Evolutionary conservation across 139 green algal genomes (phyloP), one percentile per base, ranked within the genome.

Genomic region (Auxenochlorella pyrenoidosa): DNA sequence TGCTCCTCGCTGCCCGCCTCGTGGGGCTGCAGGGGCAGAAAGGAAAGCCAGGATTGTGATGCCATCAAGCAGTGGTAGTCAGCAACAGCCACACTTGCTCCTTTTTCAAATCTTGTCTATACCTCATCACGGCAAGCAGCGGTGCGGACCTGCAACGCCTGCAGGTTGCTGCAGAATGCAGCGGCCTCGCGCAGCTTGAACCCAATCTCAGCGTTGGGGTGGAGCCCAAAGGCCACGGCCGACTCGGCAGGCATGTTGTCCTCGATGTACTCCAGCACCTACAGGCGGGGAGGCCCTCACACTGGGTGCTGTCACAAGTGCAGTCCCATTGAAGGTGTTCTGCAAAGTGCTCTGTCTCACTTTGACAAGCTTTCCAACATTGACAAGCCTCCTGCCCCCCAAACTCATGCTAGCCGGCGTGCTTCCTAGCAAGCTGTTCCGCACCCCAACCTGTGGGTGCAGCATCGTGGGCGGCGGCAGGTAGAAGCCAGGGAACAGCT

Each of bases 141-240:
- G 41, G 1, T 10, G 6, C 82, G 10, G 15, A 90, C 91, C 88
- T 76, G 68, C 41, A 82, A 26, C 82, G 91, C 87, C 76, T 95
- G 88, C 71, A 98, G 71, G 54, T 84, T 92, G 68, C 81, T 92
- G 88, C 95, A 97, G 91, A 98, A 97, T 68, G 75, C 54, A 1
- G 40, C 84, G 34, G 93, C 95, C 92, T 98, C 96, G 36, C 94
- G 93, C 77, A 98, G 94, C 88, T 96, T 96, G 94, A 97, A 98
- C 30, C 96, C 96, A 41, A 98, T 96, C 90, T 98, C 96, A 5
- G 96, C 96, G 85, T 98, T 99, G 76, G 96, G 93, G 91, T 98
- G 96, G 90, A 99, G 88, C 2, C 96, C 96, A 86, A 98, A 98
- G 2, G 96, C 94, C 0, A 95, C 71, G 0, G 95, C 93, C 2